Evolutionary conservation across 495 filamentous ascomycete species (phyloP), one percentile per base, ranked within the genome.

Genomic region (Tuber brumale): DNA sequence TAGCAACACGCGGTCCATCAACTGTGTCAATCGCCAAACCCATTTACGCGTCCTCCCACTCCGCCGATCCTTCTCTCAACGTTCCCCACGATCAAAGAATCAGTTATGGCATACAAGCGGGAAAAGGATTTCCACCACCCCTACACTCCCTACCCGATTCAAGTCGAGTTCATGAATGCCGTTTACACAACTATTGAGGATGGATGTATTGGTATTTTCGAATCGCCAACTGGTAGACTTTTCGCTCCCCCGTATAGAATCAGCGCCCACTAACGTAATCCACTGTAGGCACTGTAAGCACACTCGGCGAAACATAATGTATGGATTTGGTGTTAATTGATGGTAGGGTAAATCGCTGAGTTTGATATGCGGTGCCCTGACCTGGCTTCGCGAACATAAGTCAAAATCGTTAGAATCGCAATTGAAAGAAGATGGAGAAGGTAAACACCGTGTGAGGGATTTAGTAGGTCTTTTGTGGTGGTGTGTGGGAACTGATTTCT

Each of bases 341-440:
- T 70, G 8, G 69, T 75, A 95, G 91, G 94, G 95, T n/a, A 99
- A 99, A 89, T 97, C 96, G 3, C 84, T 99, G 27, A 98, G 95
- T 81, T 86, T 99, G 35, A 97, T 99, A 78, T 99, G 95, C 85
- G 91, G 90, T 72, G 90, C 95, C 46, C 85, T 99, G 78, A 97
- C 95, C 1, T 99, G 95, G 96, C 86, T 98, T 14, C 92, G 95
- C 70, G 90, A 94, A 78, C 89, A 94, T 84, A 95, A 97, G 84
- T 88, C 89, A 46, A 87, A 87, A 75, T 85, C 77, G 0, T 90
- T 94, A 75, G 89, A 93, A 71, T 86, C 90, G 35, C 82, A 83
- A 70, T 71, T 85, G 73, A 81, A 85, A 51, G 81, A 74, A 61
- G 81, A 79, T 35, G 70, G 75, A 74, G 72, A 72, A 23, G 77